Percentiles rank a stretch among this genome's conserved stretches.
These are phyloP conservation scores for Plasmodium gaboni DNA, from an alignment of 169 alveolate genomes.

Conservation along the genomic window DNA sequence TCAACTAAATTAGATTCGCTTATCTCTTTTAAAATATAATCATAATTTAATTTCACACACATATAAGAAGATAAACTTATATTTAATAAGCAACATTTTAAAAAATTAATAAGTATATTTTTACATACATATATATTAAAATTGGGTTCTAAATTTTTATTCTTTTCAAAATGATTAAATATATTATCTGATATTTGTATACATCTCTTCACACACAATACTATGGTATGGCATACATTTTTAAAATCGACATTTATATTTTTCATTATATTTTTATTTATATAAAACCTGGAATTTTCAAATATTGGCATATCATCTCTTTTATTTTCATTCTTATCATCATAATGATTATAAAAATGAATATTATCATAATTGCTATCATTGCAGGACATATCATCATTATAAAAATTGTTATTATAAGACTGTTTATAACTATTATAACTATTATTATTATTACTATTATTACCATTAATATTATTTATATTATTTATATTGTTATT, in stretches of 20 bases:
- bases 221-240: slow-evolving; percentile 37
- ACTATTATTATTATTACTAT: neutral
- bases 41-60: slow-evolving; percentile 49
- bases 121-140: slow-evolving; percentile 67
- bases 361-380: neutral
- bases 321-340: slow-evolving; percentile 3
- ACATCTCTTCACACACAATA: slow-evolving; percentile 49
- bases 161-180: slow-evolving; percentile 21
- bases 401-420: neutral
- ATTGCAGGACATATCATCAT: neutral
- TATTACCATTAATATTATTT: neutral
- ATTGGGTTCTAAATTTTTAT: slow-evolving; percentile 29
- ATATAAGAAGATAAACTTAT: slow-evolving; percentile 50
- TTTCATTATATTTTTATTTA: slow-evolving; percentile 15
- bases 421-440: neutral
- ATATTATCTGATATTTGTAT: slow-evolving; percentile 36
- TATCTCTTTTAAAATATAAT: slow-evolving; percentile 44
- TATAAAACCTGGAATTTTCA: slow-evolving; percentile 47
- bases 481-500: neutral
- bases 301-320: slow-evolving; percentile 72
- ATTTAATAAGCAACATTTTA: slow-evolving; percentile 31
- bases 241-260: slow-evolving; percentile 46
- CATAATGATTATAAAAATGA: neutral
- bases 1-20: slow-evolving; percentile 37
- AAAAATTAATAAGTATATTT: slow-evolving; percentile 53